Conservation (phyloP, 768 basidiomycete species). For the Calvatia gigantea region DNA sequence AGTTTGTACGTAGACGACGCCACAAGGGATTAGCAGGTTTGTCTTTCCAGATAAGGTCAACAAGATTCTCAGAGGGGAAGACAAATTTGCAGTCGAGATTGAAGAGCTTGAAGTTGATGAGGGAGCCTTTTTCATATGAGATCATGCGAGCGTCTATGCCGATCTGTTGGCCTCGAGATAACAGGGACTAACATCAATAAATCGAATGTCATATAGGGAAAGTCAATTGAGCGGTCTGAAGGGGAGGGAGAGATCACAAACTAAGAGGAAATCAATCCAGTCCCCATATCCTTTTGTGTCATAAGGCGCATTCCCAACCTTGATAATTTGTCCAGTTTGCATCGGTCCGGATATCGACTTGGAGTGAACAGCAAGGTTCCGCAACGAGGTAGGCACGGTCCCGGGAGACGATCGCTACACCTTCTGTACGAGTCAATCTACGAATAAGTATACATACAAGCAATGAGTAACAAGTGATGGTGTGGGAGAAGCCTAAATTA, state of each 20-base stretch:
- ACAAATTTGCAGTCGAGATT: conserved; percentile 60
- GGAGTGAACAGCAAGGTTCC: conserved; percentile 82
- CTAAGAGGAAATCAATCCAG: conserved; percentile 51
- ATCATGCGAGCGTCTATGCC: conserved; percentile 87
- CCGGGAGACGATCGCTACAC: conserved; percentile 66
- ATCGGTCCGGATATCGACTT: conserved; percentile 70
- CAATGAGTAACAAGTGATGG: background rate
- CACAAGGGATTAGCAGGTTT: conserved; percentile 68
- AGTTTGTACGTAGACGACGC: conserved; percentile 67
- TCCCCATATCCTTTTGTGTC: conserved; percentile 75
- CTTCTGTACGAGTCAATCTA: conserved; percentile 45
- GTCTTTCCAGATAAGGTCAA: conserved; percentile 79
- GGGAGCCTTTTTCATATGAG: conserved; percentile 64
- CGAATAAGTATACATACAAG: conserved; percentile 2
- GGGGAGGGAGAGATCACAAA: conserved; percentile 25
- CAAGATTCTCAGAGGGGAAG: conserved; percentile 79
- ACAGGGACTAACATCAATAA: conserved; percentile 21
- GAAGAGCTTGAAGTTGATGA: conserved; percentile 54
- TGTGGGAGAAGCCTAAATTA: conserved; percentile 36
- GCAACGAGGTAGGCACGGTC: conserved; percentile 69
- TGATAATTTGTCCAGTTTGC: conserved; percentile 68
- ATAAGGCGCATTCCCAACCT: conserved; percentile 46
- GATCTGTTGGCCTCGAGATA: conserved; percentile 48
- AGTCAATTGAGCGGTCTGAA: too few relatives aligned
- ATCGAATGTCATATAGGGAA: background rate